phyloP scores from a whole-genome alignment of 2,329 filamentous ascomycete genomes.

The Diaporthe aspalathi region DNA sequence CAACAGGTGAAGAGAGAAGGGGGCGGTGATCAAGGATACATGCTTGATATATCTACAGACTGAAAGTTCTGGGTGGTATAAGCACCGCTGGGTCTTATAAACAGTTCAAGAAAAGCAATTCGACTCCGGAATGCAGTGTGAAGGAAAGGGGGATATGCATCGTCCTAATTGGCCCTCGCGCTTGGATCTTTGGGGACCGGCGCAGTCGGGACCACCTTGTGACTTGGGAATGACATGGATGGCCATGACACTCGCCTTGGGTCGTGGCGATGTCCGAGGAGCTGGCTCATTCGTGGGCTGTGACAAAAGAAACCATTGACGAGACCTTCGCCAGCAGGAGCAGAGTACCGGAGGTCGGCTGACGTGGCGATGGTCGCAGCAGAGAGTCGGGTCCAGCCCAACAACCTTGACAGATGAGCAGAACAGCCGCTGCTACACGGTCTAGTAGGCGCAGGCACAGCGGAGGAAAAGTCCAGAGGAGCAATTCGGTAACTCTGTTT shows the following conservation, averaged over 20 bases:
- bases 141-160: background rate
- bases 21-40: background rate
- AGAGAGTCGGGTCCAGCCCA: background rate
- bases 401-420: background rate
- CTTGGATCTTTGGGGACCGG: conserved; percentile 2
- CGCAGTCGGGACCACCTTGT: conserved; percentile 12
- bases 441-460: background rate
- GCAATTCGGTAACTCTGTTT: background rate
- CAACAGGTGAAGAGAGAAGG: background rate
- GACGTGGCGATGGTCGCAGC: conserved; percentile 3
- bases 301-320: background rate
- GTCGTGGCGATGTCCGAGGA: background rate
- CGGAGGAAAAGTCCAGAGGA: no score
- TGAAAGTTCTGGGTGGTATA: background rate
- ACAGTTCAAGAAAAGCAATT: background rate
- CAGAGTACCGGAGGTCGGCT: background rate
- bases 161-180: conserved; percentile 6
- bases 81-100: conserved; percentile 26
- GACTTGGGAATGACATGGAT: conserved; percentile 11
- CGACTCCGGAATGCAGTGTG: background rate
- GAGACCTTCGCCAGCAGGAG: background rate
- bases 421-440: background rate
- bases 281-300: background rate
- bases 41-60: background rate
- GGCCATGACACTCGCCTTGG: conserved; percentile 3